Evolutionary conservation across 192 early-diverging fungal genomes (phyloP), one percentile per base, ranked within the genome.

Genomic region (Coemansia sp.): DNA sequence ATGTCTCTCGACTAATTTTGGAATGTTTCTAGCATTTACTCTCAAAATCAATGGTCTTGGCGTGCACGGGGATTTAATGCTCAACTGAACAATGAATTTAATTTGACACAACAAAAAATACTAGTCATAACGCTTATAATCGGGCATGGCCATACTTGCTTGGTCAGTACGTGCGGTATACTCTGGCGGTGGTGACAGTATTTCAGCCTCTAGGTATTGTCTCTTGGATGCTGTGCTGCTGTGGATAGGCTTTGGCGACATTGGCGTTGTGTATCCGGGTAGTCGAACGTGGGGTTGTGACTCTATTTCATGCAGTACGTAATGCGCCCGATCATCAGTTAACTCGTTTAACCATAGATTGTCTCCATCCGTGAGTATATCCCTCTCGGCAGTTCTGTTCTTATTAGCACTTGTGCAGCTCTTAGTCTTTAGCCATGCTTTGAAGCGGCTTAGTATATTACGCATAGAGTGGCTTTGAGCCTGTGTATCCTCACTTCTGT

Each of bases 191-290:
- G 47, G 62, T 3, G 16, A 54, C 19, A 43, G 10, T 16, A 63
- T 54, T 39, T 6, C 11, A 6, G 38, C 27, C 25, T 43, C 52
- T 3, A 50, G 22, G 41, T 63, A 37, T 22, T 26, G 51, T 19
- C 37, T 31, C 14, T 63, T 25, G 1, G 21, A 23, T n/a, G 37
- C 19, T 6, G 6, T n/a, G 6, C 27, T 6, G 6, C 14, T 8
- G 27, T 62, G 31, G 23, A 10, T 19, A 12, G 55, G 16, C 9
- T 27, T 19, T 17, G 60, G 60, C 6, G 6, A 21, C 16, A 17
- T 21, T 10, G 62, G 62, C 2, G 51, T 19, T 27, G 62, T 3
- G 25, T 63, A 63, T 25, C 11, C 45, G 10, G 62, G 51, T 26
- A 26, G 47, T n/a, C 19, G 17, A n/a, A 6, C 37, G 19, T 25